Base-by-base conservation (phyloP, 2,329 filamentous ascomycete genomes). In the Penicillium freii region DNA sequence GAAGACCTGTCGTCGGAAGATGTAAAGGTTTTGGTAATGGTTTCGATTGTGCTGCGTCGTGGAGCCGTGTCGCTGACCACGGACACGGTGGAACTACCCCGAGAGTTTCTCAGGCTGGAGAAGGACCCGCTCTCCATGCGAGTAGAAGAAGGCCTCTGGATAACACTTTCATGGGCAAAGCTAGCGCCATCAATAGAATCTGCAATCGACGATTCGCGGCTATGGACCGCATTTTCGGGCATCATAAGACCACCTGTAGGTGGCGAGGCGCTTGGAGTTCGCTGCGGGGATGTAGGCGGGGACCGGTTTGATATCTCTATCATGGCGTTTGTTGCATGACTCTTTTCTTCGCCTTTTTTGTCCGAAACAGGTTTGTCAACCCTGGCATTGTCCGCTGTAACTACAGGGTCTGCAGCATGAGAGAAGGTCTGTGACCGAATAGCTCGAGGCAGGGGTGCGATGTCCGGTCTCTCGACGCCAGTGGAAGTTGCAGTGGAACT, bases 291-390 rank as follows among this genome's bases (percentile, higher is more conserved):
- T 23, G 75, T 72, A n/a, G 82, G 79, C 36, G 83, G 80, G 1
- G 87, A 84, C 19, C 83, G 80, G 19, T 79, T 82, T n/a, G 88
- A 85, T 39, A 90, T 78, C 39, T 85, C 86, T 54, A 87, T 87
- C 80, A 92, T 90, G 27, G 83, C 80, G 62, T 79, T 83, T 23
- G 82, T 80, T 25, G 88, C 88, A 68, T 84, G 78, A 57, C 79
- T 80, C 49, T 85, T 80, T 38, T 86, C 82, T 2, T 83, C 81
- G 5, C 81, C 80, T 33, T 82, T 83, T 1, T 78, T 66, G 15
- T 77, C 82, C 15, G 82, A 79, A 59, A 82, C 84, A 62, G 84
- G 83, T 13, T 86, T 80, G 59, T 91, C 87, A 21, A 86, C 85
- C 60, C 87, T 87, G 0, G 84, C 81, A 34, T 82, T 80, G 65